phyloP scores from a whole-genome alignment of 768 basidiomycete species.

The Cystofilobasidium capitatum region DNA sequence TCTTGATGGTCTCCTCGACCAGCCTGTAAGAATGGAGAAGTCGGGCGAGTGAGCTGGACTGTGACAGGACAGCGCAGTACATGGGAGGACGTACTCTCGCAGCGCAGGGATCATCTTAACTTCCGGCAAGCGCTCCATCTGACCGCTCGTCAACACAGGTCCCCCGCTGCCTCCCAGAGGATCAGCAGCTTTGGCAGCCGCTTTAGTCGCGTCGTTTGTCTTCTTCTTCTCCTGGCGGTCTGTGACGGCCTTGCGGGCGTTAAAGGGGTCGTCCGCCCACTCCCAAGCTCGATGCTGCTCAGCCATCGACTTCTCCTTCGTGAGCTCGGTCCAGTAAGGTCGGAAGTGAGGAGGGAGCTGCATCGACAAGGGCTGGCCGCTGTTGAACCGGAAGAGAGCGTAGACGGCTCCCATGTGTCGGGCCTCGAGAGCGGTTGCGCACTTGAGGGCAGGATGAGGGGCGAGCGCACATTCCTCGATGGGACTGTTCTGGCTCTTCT shows the following conservation, averaged over 20 bases:
- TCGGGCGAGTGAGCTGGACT: no score
- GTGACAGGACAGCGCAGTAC: no score
- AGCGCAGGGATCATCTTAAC: conserved; percentile 71
- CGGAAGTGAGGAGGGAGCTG: conserved; percentile 73
- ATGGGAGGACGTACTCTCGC: no score
- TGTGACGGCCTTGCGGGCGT: conserved; percentile 57
- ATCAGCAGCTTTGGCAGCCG: conserved; percentile 25
- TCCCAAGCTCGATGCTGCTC: conserved; percentile 72
- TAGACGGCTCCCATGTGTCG: conserved; percentile 86
- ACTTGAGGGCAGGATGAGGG: conserved; percentile 60
- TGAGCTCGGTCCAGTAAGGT: conserved; percentile 76
- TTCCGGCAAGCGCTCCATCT: conserved; percentile 47
- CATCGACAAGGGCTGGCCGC: conserved; percentile 37
- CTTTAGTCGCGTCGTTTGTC: conserved; percentile 29
- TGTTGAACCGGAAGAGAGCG: conserved; percentile 58
- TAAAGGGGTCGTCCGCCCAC: conserved; percentile 79
- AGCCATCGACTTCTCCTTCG: conserved; percentile 55
- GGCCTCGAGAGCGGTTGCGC: conserved; percentile 65
- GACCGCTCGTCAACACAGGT: conserved; percentile 24
- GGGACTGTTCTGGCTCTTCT: conserved; percentile 53
- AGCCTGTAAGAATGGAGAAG: no score
- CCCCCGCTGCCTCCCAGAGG: conserved; percentile 28
- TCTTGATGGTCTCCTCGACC: conserved; percentile 71
- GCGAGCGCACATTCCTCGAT: conserved; percentile 61
- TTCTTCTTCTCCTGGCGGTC: conserved; percentile 52